Conservation (phyloP, 1,284 basidiomycete species). For the Paramarasmius palmivorus region DNA sequence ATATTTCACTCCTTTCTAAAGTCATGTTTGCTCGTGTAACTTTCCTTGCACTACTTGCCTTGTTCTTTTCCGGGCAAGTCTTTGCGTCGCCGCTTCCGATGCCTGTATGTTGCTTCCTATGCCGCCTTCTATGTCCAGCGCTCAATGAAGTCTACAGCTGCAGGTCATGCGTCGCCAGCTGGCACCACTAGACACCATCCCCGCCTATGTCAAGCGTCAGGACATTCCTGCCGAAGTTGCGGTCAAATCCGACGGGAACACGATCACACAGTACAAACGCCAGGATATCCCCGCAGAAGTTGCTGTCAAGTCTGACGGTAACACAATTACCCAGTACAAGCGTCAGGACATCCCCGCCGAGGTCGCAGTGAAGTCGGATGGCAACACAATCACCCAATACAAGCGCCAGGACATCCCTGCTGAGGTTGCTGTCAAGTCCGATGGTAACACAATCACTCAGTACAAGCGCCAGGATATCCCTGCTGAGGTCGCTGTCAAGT, state of each 20-base stretch:
- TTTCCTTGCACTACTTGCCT: constrained; percentile 39
- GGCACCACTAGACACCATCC: constrained; percentile 46
- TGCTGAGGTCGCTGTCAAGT: constrained; percentile 17
- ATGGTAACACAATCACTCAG: constrained; percentile 15
- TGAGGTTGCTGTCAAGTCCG: constrained; percentile 11
- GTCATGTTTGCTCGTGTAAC: constrained; percentile 48
- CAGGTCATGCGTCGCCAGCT: constrained; percentile 21
- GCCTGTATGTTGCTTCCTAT: constrained; percentile 23
- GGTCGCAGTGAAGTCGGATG: not conserved
- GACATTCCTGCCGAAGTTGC: constrained; percentile 7
- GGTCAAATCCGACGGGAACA: constrained; percentile 4
- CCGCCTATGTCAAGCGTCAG: constrained; percentile 33
- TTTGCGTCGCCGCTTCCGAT: constrained; percentile 32
- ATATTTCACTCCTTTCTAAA: constrained; percentile 24
- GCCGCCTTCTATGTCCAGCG: not conserved
- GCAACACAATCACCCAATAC: not conserved
- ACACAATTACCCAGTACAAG: constrained; percentile 12
- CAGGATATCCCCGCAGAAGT: constrained; percentile 21
- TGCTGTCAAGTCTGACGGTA: constrained; percentile 17
- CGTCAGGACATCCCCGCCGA: constrained; percentile 24
- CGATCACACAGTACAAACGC: constrained; percentile 2
- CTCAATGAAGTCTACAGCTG: not conserved
- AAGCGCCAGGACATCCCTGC: constrained; percentile 2
- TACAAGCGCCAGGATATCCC: constrained; percentile 12
- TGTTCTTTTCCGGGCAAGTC: constrained; percentile 47